phyloP scores from a whole-genome alignment of 768 basidiomycete genomes.

The Saitozyma podzolica region DNA sequence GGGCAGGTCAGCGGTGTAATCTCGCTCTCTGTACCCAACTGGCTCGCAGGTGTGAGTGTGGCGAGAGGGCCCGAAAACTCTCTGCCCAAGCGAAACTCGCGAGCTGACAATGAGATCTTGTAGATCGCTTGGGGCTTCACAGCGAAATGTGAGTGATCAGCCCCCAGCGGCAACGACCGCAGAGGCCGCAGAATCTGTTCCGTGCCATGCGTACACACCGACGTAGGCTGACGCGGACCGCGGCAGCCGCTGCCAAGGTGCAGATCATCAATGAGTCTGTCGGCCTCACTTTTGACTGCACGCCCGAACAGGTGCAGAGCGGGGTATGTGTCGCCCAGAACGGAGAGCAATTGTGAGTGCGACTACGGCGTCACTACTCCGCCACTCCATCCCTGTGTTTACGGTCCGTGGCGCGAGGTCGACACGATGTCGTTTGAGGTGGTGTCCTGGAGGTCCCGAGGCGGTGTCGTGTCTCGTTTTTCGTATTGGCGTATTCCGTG shows the following conservation, averaged over 20 bases:
- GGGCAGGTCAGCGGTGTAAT: conserved; percentile 47
- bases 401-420: too few species aligned
- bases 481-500: too few species aligned
- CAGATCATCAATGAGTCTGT: conserved; percentile 53
- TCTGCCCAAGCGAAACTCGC: conserved; percentile 6
- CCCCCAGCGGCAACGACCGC: neutral
- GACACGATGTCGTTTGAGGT: too few species aligned
- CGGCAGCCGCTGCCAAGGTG: conserved; percentile 44
- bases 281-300: conserved; percentile 51
- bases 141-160: conserved; percentile 19
- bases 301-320: conserved; percentile 30
- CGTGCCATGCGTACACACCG: neutral
- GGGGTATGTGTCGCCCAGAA: conserved; percentile 53
- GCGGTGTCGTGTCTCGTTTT: too few species aligned
- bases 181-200: neutral
- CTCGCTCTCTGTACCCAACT: conserved; percentile 50
- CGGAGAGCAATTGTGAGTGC: conserved; percentile 48
- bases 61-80: neutral
- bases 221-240: neutral
- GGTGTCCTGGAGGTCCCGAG: too few species aligned
- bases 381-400: neutral
- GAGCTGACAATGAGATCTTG: conserved; percentile 1
- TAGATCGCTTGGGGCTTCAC: conserved; percentile 28
- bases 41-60: conserved; percentile 43
- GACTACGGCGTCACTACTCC: neutral